Evolutionary conservation across 345 rosid species (phyloP).

Genomic region (Clausena lansium): DNA sequence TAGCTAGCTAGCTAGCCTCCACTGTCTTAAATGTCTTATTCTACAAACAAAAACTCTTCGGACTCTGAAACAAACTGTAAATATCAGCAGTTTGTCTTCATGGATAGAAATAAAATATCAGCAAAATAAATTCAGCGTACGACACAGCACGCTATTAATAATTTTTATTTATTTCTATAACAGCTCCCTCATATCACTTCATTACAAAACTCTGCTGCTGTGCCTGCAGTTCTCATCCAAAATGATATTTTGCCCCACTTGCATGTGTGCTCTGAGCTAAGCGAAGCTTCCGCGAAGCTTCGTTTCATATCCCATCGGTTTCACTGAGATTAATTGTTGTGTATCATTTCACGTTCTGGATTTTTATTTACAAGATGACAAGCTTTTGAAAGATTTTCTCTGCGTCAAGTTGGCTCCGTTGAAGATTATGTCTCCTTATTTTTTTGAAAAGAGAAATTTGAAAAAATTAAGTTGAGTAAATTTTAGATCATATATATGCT

Average conservation of each 20-base stretch:
- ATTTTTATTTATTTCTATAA: neutral
- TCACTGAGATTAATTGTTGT: neutral
- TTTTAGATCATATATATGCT: no score
- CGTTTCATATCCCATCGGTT: neutral
- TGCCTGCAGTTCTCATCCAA: neutral
- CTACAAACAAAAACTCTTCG: no score
- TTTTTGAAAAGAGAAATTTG: no score
- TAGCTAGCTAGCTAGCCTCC: no score
- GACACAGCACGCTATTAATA: no score
- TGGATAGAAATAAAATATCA: neutral
- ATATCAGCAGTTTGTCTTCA: neutral
- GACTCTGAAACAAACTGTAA: neutral
- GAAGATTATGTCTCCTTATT: no score
- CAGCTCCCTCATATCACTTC: neutral
- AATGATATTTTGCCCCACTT: neutral
- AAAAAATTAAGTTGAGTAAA: no score
- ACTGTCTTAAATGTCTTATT: no score
- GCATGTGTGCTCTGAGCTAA: neutral
- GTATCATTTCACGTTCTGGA: neutral
- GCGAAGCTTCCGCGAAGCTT: constrained; percentile 3
- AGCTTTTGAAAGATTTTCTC: neutral
- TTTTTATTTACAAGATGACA: neutral
- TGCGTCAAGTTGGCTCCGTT: neutral
- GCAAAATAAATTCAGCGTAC: no score
- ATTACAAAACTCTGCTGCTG: neutral